Evolutionary conservation across 495 filamentous ascomycete species (phyloP), one percentile per base, ranked within the genome.

Genomic region (Barbatosphaeria neglecta): DNA sequence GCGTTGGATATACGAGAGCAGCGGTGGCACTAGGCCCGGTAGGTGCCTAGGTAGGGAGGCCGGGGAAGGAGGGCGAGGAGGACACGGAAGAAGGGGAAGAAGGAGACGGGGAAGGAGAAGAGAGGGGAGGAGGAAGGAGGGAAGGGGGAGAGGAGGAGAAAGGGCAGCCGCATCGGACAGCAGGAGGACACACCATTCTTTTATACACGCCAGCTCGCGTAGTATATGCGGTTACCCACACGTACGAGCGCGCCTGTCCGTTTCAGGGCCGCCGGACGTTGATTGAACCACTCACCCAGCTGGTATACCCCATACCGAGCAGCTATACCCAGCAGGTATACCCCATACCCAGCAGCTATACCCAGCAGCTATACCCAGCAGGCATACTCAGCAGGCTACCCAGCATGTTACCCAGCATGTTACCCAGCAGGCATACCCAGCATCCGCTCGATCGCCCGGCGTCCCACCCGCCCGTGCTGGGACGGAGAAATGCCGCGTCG

Each of bases 401-500:
- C n/a, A n/a, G n/a, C n/a, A n/a, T n/a, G n/a, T n/a, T n/a, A n/a
- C n/a, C n/a, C n/a, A n/a, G n/a, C n/a, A n/a, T n/a, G n/a, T n/a
- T 2, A 15, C 2, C 31, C n/a, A n/a, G n/a, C n/a, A n/a, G n/a
- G n/a, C n/a, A n/a, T n/a, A n/a, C n/a, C n/a, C n/a, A n/a, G 44
- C 16, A 33, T n/a, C n/a, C n/a, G n/a, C n/a, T n/a, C n/a, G n/a
- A n/a, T n/a, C n/a, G n/a, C n/a, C n/a, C n/a, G n/a, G n/a, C n/a
- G n/a, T n/a, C n/a, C n/a, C n/a, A n/a, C n/a, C n/a, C n/a, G n/a
- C n/a, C n/a, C n/a, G n/a, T n/a, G n/a, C n/a, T n/a, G n/a, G n/a
- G n/a, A n/a, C n/a, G n/a, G n/a, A n/a, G 60, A 64, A 68, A 60
- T 66, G 59, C 67, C 62, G 61, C 58, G 61, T 64, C 67, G 67